Conservation (phyloP, 2,329 filamentous ascomycete genomes). For the Decorospora gaudefroyi region DNA sequence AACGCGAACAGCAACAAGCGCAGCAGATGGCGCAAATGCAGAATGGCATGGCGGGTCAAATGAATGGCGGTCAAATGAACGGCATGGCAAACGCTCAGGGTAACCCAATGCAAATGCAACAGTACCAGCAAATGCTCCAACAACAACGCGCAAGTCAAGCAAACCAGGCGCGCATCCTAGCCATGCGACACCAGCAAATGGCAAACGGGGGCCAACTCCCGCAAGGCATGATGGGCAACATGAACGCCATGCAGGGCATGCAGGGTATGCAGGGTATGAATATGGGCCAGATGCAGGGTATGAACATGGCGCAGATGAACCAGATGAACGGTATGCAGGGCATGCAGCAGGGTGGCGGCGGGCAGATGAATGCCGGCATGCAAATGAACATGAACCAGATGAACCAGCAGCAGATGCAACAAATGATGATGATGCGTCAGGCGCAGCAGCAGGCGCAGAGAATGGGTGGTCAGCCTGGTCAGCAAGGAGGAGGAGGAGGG, state of each 20-base stretch:
- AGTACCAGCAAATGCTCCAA: conserved; percentile 42
- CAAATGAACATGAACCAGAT: conserved; percentile 35
- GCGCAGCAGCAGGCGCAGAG: conserved; percentile 34
- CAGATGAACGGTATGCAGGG: conserved; percentile 23
- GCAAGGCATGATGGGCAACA: conserved; percentile 36
- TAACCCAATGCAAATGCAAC: conserved; percentile 41
- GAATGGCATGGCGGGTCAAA: conserved; percentile 21
- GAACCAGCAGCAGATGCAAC: conserved; percentile 42
- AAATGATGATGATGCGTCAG: conserved; percentile 45
- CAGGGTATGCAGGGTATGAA: conserved; percentile 37
- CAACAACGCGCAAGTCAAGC: conserved; percentile 40
- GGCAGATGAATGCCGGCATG: conserved; percentile 23
- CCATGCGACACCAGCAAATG: conserved; percentile 42
- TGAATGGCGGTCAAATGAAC: conserved; percentile 34
- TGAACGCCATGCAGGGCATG: conserved; percentile 30
- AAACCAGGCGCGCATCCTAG: conserved; percentile 42
- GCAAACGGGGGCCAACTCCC: conserved; percentile 38
- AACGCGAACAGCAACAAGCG: conserved; percentile 26
- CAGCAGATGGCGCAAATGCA: conserved; percentile 29
- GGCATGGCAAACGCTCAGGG: conserved; percentile 26
- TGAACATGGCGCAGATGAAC: conserved; percentile 17
- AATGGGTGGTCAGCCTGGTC: conserved; percentile 28
- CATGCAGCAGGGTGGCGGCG: conserved; percentile 25
- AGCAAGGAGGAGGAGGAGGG: conserved; percentile 28
- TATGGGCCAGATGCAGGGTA: conserved; percentile 30